These are phyloP conservation scores for Bonia amplexicaulis DNA, from an alignment of 176 grass and related monocot species.

Conservation along the genomic window DNA sequence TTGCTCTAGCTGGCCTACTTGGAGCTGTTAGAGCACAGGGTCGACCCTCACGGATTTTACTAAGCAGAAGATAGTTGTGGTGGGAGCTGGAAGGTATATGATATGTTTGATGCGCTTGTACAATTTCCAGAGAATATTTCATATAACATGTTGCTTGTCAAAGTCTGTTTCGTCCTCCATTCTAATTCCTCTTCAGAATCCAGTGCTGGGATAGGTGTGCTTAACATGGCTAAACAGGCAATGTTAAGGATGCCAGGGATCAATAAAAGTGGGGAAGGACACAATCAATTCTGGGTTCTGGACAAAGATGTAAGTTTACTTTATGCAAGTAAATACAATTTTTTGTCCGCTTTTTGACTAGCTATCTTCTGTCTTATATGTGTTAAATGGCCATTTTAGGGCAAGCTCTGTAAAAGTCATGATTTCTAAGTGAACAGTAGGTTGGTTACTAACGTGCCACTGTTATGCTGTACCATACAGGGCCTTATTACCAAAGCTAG, in stretches of 20 bases:
- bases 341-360: not conserved
- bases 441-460: not conserved
- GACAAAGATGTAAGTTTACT: constrained; percentile 84
- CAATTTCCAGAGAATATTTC: constrained; percentile 1
- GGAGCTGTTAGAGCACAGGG: constrained; percentile 92
- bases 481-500: constrained; percentile 87
- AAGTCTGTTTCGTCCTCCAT: constrained; percentile 25
- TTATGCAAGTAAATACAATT: not conserved
- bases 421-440: not conserved
- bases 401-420: not conserved
- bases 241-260: constrained; percentile 72
- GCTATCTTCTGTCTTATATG: not conserved
- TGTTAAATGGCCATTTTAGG: not conserved
- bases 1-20: constrained; percentile 95
- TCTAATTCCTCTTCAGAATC: constrained; percentile 52
- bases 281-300: constrained; percentile 89
- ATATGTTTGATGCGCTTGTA: constrained; percentile 25
- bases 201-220: constrained; percentile 92
- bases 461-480: constrained; percentile 25
- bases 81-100: constrained; percentile 93
- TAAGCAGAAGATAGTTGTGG: constrained; percentile 96
- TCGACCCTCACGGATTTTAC: constrained; percentile 57
- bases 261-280: constrained; percentile 48
- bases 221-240: constrained; percentile 71
- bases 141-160: constrained; percentile 6